Evolutionary conservation across 306 rosid genomes (phyloP).

Genomic region (Fagus sylvatica): DNA sequence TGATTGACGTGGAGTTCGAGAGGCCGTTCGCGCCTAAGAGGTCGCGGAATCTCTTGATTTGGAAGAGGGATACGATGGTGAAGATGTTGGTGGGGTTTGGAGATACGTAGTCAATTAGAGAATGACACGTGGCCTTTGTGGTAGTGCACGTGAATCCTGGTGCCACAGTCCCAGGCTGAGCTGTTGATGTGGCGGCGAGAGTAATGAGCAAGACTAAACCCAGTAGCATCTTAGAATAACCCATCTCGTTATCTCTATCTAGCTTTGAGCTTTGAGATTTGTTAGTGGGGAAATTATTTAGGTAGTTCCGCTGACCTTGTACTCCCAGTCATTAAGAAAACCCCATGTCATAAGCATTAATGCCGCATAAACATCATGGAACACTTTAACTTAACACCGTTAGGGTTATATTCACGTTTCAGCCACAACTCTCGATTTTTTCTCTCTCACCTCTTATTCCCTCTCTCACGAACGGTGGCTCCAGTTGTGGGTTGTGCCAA

Average conservation of each 20-base stretch:
- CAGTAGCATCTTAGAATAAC: constrained; percentile 22
- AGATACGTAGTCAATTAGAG: constrained; percentile 43
- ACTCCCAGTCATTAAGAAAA: too few relatives aligned
- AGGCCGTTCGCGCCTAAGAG: constrained; percentile 66
- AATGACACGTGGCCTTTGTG: constrained; percentile 29
- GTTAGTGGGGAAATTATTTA: too few relatives aligned
- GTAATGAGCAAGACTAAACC: constrained; percentile 9
- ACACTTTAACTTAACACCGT: too few relatives aligned
- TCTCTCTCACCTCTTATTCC: too few relatives aligned
- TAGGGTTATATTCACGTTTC: too few relatives aligned
- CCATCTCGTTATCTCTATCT: constrained; percentile 6
- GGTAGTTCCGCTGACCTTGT: too few relatives aligned
- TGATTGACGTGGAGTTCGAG: constrained; percentile 16
- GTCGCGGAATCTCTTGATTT: constrained; percentile 47
- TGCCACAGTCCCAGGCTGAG: constrained; percentile 9
- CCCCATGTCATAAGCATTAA: too few relatives aligned
- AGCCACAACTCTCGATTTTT: too few relatives aligned
- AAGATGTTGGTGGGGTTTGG: constrained; percentile 45
- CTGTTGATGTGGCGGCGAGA: constrained; percentile 14
- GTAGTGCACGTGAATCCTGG: constrained; percentile 44
- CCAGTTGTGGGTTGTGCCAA: too few relatives aligned
- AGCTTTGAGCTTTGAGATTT: background rate
- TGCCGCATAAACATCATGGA: too few relatives aligned
- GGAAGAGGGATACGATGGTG: constrained; percentile 55
- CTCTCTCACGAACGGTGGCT: too few relatives aligned